A percentile compares a stretch with the other conserved stretches of the same genome.
Conservation (phyloP, 208 protist species). For the Acanthamoeba lenticulata region DNA sequence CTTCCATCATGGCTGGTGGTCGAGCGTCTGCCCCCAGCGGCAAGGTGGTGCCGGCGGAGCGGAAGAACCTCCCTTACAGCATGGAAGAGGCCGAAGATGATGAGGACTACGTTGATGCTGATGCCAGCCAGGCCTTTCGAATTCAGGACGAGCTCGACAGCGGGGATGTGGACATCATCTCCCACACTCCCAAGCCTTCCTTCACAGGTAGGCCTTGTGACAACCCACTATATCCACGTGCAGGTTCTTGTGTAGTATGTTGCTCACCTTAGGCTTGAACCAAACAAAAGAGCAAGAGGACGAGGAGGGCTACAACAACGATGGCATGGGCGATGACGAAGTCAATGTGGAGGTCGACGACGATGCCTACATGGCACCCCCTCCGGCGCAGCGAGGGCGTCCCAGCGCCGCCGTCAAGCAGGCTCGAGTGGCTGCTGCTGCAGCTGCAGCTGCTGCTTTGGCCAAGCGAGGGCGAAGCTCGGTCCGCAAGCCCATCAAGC, state of each 20-base stretch:
- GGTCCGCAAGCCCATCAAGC: not conserved
- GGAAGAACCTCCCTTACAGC: not conserved
- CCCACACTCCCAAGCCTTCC: not conserved
- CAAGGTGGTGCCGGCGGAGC: not conserved
- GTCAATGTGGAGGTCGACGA: conserved; percentile 44
- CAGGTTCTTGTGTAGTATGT: too few relatives aligned
- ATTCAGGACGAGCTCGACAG: conserved; percentile 12
- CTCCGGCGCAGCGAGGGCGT: not conserved
- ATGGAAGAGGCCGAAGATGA: conserved; percentile 1
- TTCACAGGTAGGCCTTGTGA: too few relatives aligned
- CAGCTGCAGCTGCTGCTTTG: not conserved
- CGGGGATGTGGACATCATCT: not conserved
- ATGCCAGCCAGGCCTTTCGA: not conserved
- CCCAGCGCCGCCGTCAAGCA: not conserved
- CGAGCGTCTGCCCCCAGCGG: not conserved
- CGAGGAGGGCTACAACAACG: not conserved
- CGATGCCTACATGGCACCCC: conserved; percentile 7
- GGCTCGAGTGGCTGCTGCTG: not conserved
- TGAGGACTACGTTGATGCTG: conserved; percentile 29
- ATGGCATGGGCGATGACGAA: not conserved
- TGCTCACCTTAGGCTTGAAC: too few relatives aligned
- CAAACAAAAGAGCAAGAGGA: not conserved
- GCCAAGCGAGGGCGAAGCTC: not conserved
- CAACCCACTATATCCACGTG: too few relatives aligned
- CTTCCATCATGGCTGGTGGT: conserved; percentile 65